Conservation (phyloP, 1,284 basidiomycete genomes). For the Peniophora sp. region DNA sequence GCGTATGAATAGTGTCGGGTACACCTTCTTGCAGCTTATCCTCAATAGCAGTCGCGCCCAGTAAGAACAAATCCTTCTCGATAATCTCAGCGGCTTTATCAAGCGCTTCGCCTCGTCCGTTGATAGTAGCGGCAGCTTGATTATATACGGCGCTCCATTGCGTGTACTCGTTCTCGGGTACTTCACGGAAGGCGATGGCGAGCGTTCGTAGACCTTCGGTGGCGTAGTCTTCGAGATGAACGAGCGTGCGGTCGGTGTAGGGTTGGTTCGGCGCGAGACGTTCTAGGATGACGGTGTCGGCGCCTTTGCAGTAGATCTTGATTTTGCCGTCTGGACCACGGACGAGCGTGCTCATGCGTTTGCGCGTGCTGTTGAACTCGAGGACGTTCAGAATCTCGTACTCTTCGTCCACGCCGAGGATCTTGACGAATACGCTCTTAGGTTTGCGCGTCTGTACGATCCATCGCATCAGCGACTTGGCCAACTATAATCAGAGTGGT, state of each 20-base stretch:
- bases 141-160: constrained; percentile 89
- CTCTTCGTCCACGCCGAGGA: constrained; percentile 68
- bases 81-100: constrained; percentile 95
- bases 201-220: constrained; percentile 95
- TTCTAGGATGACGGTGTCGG: constrained; percentile 95
- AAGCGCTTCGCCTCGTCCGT: constrained; percentile 87
- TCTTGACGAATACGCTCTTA: constrained; percentile 86
- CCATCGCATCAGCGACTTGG: neutral
- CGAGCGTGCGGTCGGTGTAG: constrained; percentile 81
- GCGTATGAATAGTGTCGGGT: constrained; percentile 94
- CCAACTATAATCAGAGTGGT: constrained; percentile 1
- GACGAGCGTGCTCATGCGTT: constrained; percentile 96
- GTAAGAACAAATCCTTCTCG: constrained; percentile 86
- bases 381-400: constrained; percentile 95
- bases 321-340: constrained; percentile 85
- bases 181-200: constrained; percentile 92
- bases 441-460: constrained; percentile 80
- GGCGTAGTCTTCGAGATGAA: constrained; percentile 95
- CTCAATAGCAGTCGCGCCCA: constrained; percentile 97
- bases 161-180: constrained; percentile 84
- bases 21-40: constrained; percentile 99
- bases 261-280: constrained; percentile 77
- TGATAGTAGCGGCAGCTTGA: constrained; percentile 88
- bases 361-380: constrained; percentile 97
- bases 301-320: constrained; percentile 95